A percentile compares a stretch with the other conserved stretches of the same genome.
Conservation (phyloP, 1,284 basidiomycete species). For the Veloporphyrellus conicus region DNA sequence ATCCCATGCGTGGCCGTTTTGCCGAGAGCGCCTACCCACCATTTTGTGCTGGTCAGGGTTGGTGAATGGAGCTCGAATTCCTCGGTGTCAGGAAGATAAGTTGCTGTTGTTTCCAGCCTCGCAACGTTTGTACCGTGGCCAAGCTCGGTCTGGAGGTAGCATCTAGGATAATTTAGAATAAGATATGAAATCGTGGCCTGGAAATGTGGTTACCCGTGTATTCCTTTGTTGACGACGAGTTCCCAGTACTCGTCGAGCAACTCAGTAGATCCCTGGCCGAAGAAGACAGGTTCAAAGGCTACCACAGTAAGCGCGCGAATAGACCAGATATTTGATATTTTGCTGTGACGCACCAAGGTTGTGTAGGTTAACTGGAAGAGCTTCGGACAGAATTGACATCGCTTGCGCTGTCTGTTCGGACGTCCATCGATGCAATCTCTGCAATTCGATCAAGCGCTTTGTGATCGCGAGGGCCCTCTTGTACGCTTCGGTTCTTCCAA, state of each 20-base stretch:
- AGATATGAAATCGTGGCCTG: neutral
- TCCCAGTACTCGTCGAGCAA: constrained; percentile 48
- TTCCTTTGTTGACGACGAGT: constrained; percentile 51
- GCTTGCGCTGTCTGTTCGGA: constrained; percentile 45
- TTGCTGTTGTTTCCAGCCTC: constrained; percentile 73
- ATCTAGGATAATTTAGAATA: constrained; percentile 26
- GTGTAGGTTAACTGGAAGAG: constrained; percentile 52
- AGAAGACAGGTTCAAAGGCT: constrained; percentile 68
- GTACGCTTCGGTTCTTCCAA: constrained; percentile 26
- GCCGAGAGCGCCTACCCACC: constrained; percentile 78
- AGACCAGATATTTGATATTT: neutral
- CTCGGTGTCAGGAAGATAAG: constrained; percentile 61
- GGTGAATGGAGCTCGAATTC: constrained; percentile 79
- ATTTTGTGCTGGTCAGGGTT: constrained; percentile 72
- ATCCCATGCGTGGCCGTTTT: constrained; percentile 75
- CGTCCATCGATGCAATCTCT: constrained; percentile 51
- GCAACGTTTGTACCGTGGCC: constrained; percentile 75
- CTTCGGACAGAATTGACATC: constrained; percentile 47
- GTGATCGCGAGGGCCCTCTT: constrained; percentile 38
- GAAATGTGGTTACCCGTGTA: constrained; percentile 46
- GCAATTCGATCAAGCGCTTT: constrained; percentile 55
- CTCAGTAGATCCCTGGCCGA: constrained; percentile 52
- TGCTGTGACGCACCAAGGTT: constrained; percentile 44
- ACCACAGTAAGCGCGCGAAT: neutral
- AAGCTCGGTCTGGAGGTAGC: constrained; percentile 71